These are phyloP conservation scores for Pseudogymnoascus sp. DNA, from an alignment of 2,329 filamentous ascomycete genomes.

Conservation along the genomic window DNA sequence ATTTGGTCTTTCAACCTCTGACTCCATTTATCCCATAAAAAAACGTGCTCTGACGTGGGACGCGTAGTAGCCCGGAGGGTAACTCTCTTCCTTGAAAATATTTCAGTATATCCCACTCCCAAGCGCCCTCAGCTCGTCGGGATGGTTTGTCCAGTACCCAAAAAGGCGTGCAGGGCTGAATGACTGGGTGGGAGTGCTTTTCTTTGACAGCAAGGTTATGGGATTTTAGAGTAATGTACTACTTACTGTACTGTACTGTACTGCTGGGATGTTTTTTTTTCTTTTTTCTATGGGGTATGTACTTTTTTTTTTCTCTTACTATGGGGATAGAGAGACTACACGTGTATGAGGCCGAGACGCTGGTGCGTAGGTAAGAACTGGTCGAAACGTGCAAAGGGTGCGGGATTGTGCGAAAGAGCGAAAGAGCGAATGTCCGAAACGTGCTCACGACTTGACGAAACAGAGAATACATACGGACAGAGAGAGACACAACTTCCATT, in stretches of 20 bases:
- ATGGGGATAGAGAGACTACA: not conserved
- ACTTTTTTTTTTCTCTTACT: not conserved
- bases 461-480: too few relatives aligned
- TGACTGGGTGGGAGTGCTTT: not conserved
- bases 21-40: not conserved
- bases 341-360: not conserved
- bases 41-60: not conserved
- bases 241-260: not conserved
- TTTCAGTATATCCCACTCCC: not conserved
- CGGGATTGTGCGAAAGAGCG: too few relatives aligned
- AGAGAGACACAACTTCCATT: not conserved
- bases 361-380: not conserved
- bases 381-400: not conserved
- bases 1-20: not conserved
- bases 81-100: not conserved
- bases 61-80: not conserved
- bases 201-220: not conserved
- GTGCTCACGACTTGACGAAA: not conserved
- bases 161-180: not conserved
- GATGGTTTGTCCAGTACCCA: not conserved
- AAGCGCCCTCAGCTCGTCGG: not conserved
- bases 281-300: not conserved
- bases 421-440: not conserved
- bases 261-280: not conserved
- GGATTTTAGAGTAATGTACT: too few relatives aligned